Evolutionary conservation across 2,329 filamentous ascomycete genomes (phyloP).

Genomic region (Hymenoscyphus salicellus): DNA sequence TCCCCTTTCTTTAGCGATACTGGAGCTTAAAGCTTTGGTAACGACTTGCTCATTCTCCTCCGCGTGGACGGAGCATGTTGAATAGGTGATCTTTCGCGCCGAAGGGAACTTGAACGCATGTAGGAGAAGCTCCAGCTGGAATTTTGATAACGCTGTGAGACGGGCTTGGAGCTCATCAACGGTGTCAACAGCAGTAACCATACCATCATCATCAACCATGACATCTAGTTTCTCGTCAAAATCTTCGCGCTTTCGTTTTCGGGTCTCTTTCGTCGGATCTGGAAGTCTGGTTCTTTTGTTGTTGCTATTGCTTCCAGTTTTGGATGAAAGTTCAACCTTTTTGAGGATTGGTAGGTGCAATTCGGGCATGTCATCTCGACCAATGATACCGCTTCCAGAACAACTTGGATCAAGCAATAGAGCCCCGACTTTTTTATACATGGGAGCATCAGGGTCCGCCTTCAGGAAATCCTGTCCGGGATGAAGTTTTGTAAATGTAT

Average conservation of each 20-base stretch:
- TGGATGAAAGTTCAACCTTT: slow-evolving; percentile 34
- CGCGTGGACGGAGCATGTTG: slow-evolving; percentile 84
- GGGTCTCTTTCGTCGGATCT: slow-evolving; percentile 21
- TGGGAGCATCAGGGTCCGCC: slow-evolving; percentile 60
- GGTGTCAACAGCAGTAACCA: slow-evolving; percentile 50
- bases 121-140: slow-evolving; percentile 77
- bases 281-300: slow-evolving; percentile 27
- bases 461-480: slow-evolving; percentile 79
- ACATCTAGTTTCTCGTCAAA: slow-evolving; percentile 27
- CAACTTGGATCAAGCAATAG: slow-evolving; percentile 91
- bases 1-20: slow-evolving; percentile 61
- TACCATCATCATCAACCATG: slow-evolving; percentile 55
- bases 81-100: slow-evolving; percentile 78
- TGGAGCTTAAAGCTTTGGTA: slow-evolving; percentile 63
- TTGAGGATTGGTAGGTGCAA: slow-evolving; percentile 54
- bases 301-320: not conserved
- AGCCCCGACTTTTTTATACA: slow-evolving; percentile 69
- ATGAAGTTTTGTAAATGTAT: slow-evolving; percentile 63
- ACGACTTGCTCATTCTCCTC: slow-evolving; percentile 90
- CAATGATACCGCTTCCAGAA: slow-evolving; percentile 91
- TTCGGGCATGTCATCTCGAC: slow-evolving; percentile 73
- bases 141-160: slow-evolving; percentile 69
- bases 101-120: slow-evolving; percentile 82
- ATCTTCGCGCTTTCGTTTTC: slow-evolving; percentile 35
- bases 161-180: slow-evolving; percentile 60